Evolutionary conservation across 371 early-diverging fungal species (phyloP).

Genomic region (Amoeboaphelidium protococcarum): DNA sequence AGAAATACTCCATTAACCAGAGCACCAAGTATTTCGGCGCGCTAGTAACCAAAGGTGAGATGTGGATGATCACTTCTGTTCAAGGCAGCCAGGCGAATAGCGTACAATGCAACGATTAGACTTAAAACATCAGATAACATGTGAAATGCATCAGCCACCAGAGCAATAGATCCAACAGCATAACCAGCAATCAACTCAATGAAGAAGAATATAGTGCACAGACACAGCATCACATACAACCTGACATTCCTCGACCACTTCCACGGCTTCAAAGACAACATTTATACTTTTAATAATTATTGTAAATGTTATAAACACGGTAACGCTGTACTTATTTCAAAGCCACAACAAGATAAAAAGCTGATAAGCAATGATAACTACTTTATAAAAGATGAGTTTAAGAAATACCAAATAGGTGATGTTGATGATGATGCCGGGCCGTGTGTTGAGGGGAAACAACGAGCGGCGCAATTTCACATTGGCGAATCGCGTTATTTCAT

Average conservation of each 20-base stretch:
- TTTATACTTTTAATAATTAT: no score
- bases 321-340: no score
- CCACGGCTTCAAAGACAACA: not conserved
- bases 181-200: constrained; percentile 53
- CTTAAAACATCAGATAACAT: constrained; percentile 63
- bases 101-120: constrained; percentile 54
- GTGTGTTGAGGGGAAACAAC: no score
- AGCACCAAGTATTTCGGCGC: constrained; percentile 76
- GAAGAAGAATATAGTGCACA: constrained; percentile 38
- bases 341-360: no score
- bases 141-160: constrained; percentile 81
- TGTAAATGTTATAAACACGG: no score
- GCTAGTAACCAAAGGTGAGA: constrained; percentile 57
- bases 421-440: no score
- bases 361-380: no score
- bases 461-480: no score
- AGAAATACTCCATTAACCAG: constrained; percentile 66
- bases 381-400: no score
- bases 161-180: constrained; percentile 41
- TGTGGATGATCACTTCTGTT: not conserved
- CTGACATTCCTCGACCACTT: not conserved
- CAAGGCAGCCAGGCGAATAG: constrained; percentile 29
- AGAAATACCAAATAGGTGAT: no score
- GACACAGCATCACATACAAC: constrained; percentile 24
- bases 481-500: no score